Base-by-base conservation (phyloP, 2,329 filamentous ascomycete species). In the Ceratocystis colombiana region DNA sequence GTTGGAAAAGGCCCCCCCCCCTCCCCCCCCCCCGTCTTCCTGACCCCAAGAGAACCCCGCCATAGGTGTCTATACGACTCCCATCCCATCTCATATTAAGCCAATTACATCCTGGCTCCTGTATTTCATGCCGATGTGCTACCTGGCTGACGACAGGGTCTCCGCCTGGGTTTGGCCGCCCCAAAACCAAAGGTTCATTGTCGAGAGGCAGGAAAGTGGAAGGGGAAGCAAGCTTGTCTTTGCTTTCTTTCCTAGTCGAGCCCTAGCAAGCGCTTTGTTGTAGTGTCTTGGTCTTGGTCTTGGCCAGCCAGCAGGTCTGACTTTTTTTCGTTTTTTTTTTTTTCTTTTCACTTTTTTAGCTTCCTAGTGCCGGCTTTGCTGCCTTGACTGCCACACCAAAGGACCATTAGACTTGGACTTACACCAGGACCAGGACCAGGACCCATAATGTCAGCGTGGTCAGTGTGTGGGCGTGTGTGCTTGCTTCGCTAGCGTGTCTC, bases 61-160 rank as follows among this genome's bases (percentile, higher is more conserved):
- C 46, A n/a, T 15, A 48, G 20, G 46, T n/a, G 44, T 17, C 44
- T n/a, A 48, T 22, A n/a, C 46, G 22, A 22, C n/a, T 25, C 6
- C 28, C 20, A 17, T 12, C 25, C 25, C 50, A 28, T 55, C 25
- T 30, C 17, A 28, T 28, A 55, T 28, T n/a, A 28, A 28, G 10
- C 7, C 50, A 55, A 25, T 55, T 55, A 55, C 50, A 55, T 55
- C 50, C 50, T 25, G 20, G 50, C 50, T 55, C 20, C 7, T 28
- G 8, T 55, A 25, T 25, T 55, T 55, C 12, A 55, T 55, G 50
- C 25, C 50, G 50, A 28, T 33, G 17, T 48, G 46, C 46, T 17
- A 46, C 15, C n/a, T 17, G 45, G 4, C 45, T 20, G 46, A 20
- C 46, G 46, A 48, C 46, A 48, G 46, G 33, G 33, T 33, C 46